Base-by-base conservation (phyloP, 176 grass and related monocot species). In the Coix lacrymajobi region DNA sequence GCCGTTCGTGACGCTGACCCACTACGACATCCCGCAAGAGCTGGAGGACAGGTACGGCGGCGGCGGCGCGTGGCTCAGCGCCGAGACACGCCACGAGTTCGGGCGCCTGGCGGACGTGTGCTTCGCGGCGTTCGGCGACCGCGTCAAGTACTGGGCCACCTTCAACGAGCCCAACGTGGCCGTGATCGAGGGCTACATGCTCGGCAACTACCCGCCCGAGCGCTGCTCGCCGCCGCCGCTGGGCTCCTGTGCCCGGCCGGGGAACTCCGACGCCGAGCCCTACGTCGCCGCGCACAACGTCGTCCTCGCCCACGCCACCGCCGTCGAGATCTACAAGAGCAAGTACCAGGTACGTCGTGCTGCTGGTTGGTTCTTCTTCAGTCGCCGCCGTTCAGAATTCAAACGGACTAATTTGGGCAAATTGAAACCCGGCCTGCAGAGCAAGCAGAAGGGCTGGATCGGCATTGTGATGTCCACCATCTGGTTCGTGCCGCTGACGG, bases 81-180 rank as follows among this genome's bases (percentile, higher is more conserved):
- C 85, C n/a, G 78, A 92, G 58, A 4, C 5, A 0, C 87, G 65
- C 83, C 25, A 64, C 43, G 93, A 95, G 37, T 95, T 92, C 66
- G 90, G 71, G 6, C 51, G 87, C 61, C 85, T 79, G 29, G 94
- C 90, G 14, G 94, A 91, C 80, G 72, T 87, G 32, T 96, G 94
- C 76, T 96, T 92, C 83, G 57, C 76, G 26, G 83, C 84, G 61
- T 96, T 96, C 66, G 93, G 93, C 1, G 86, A 96, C 71, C 88
- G 91, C 68, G 90, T 96, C 57, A 93, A 69, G 77, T 83, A 89
- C 36, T 92, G 93, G 93, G 69, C 29, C 79, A 92, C 88, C 71
- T 96, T 96, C 69, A 96, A 96, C 75, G 93, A 92, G 88, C 90
- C 93, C 36, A 92, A 89, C 69, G 41, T 89, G 11, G 26, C 66